phyloP scores from a whole-genome alignment of 2,329 filamentous ascomycete genomes.

The Colletotrichum eremochloae region DNA sequence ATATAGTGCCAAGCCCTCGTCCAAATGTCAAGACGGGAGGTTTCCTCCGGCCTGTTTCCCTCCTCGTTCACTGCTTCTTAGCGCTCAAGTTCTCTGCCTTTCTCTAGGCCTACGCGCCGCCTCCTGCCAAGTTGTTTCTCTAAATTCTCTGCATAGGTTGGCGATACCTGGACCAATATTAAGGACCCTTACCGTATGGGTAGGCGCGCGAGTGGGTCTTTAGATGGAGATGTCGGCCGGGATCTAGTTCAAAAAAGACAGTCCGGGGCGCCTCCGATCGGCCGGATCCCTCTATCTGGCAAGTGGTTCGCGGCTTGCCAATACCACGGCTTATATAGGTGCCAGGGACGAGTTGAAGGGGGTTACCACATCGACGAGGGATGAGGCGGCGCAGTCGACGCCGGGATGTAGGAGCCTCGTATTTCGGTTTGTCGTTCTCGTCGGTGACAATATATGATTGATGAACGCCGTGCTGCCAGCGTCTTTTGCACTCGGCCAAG shows the following conservation, averaged over 20 bases:
- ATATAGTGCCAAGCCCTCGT: background rate
- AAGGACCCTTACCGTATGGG: conserved; percentile 20
- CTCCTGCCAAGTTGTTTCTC: background rate
- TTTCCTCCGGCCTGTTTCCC: background rate
- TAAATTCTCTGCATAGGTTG: background rate
- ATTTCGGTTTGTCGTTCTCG: background rate
- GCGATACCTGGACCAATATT: background rate
- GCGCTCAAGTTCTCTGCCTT: background rate
- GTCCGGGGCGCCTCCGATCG: conserved; percentile 11
- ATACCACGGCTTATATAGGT: conserved; percentile 18
- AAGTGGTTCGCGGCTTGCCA: conserved; percentile 15
- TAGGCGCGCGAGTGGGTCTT: conserved; percentile 27
- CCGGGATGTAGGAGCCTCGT: background rate
- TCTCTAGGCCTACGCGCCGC: background rate
- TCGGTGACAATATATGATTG: background rate
- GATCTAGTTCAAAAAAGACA: conserved; percentile 25
- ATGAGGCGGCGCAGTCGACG: conserved; percentile 1
- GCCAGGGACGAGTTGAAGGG: conserved; percentile 11
- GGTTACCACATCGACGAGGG: conserved; percentile 2
- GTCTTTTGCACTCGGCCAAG: background rate
- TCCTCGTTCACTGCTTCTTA: background rate
- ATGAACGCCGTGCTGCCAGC: background rate
- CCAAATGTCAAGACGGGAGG: background rate
- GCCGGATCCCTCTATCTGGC: conserved; percentile 28
- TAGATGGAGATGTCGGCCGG: conserved; percentile 9